Base-by-base conservation (phyloP, 2,329 filamentous ascomycete species). In the Westerdykella aurantiaca region DNA sequence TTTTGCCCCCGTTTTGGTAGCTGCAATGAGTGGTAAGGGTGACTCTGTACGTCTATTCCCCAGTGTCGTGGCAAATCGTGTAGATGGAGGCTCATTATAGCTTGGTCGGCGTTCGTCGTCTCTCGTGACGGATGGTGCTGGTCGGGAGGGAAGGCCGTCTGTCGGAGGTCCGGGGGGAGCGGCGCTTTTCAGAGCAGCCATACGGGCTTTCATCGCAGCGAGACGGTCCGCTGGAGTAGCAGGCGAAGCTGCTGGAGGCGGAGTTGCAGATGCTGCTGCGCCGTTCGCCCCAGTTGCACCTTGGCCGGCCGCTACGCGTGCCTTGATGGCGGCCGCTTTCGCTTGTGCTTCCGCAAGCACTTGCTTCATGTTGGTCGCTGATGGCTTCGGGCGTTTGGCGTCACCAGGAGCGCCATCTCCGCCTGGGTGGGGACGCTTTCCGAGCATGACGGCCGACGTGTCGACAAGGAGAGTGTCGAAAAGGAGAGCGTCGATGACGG, bases 141-240 rank as follows among this genome's bases (percentile, higher is more conserved):
- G 46, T 12, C 53, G 71, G 60, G 68, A 58, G 16, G 69, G 52
- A 14, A 68, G 54, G 31, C 66, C 67, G 34, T 69, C 67, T 58
- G 71, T 18, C 4, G 33, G 33, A 16, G 33, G n/a, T 35, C 5
- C 17, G 5, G 33, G 3, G n/a, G 33, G n/a, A 35, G 33, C 33
- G 11, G n/a, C 73, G 18, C 86, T 86, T 66, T 85, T 90, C 61
- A 94, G 77, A 35, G 85, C 83, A 38, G 87, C 88, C 52, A 91
- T 80, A 75, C 67, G 88, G 5, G 51, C 57, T 39, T 53, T 59
- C 39, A 65, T 49, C n/a, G 59, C 61, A 13, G 56, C 63, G 35
- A 60, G 50, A 34, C 54, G 51, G 18, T 39, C 48, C 5, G 50
- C 43, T 33, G 45, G 43, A 18, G 51, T 44, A 9, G 48, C 33